Evolutionary conservation across 768 basidiomycete species (phyloP), one percentile per base, ranked within the genome.

Genomic region (Phylloporus sp.): DNA sequence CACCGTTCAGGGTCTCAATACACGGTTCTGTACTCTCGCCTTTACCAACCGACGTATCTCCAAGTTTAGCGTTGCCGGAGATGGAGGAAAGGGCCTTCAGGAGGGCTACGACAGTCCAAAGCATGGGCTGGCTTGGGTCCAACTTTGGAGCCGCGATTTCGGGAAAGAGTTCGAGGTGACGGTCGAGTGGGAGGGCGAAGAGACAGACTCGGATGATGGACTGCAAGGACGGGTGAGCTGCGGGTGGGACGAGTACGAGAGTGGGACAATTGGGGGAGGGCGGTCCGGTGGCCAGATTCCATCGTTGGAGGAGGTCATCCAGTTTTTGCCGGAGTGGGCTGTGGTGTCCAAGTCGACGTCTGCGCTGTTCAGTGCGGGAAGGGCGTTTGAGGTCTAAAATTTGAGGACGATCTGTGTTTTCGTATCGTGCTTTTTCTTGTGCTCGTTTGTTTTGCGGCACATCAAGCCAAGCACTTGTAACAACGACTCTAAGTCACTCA

Each of bases 171-270:
- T 82, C 44, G 69, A 66, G 24, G 79, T 82, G 28, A 71, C 76
- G 46, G 66, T 84, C 15, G 70, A 73, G 21, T 81, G 78, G 76
- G 63, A 71, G 28, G 50, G 51, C 14, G 43, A 20, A 45, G 46
- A 29, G 3, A 37, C 18, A 29, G 58, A 59, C 1, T 51, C 18
- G 27, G 61, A 60, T 2, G 56, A 55, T 1, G 35, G 9, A 1
- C 31, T 60, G 2, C 36, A 55, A 22, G 85, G 81, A 23, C 70
- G 73, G 4, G 71, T 81, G 18, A 77, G 75, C 15, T 84, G 82
- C 50, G 76, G 78, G 44, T 86, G 82, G 79, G 76, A 73, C n/a
- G 84, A 87, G 57, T 80, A 81, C 54, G 76, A 78, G 62, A 77
- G 77, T 55, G 80, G 61, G 34, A 75, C 71, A 52, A 60, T 78